These are phyloP conservation scores for Trypanosoma melophagium DNA, from an alignment of 208 protist species.

Conservation along the genomic window DNA sequence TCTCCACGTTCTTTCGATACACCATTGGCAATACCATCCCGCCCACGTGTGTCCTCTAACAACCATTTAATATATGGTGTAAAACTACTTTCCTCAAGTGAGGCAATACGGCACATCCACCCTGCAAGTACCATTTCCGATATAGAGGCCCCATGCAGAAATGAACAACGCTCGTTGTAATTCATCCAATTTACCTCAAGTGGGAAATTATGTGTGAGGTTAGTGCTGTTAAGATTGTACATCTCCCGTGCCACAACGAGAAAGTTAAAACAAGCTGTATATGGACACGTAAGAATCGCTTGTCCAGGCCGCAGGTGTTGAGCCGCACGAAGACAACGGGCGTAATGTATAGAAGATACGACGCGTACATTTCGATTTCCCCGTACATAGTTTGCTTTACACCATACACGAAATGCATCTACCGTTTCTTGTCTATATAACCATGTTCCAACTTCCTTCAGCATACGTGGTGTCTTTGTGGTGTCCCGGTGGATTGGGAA, in stretches of 20 bases:
- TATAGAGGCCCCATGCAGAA: slow-evolving; percentile 46
- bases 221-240: slow-evolving; percentile 29
- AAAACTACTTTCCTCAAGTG: slow-evolving; percentile 64
- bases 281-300: slow-evolving; percentile 74
- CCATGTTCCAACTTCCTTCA: slow-evolving; percentile 78
- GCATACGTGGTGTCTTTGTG: slow-evolving; percentile 47
- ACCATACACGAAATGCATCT: slow-evolving; percentile 69
- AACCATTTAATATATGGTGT: slow-evolving; percentile 79
- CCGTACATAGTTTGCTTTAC: slow-evolving; percentile 55
- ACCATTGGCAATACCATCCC: slow-evolving; percentile 76
- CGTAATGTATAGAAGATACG: slow-evolving; percentile 60
- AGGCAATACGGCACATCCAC: slow-evolving; percentile 81
- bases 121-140: slow-evolving; percentile 70
- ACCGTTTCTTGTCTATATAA: slow-evolving; percentile 78
- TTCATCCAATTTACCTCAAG: slow-evolving; percentile 88
- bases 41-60: slow-evolving; percentile 81
- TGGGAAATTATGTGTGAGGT: slow-evolving; percentile 48
- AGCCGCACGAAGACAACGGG: slow-evolving; percentile 67
- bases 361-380: slow-evolving; percentile 79
- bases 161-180: slow-evolving; percentile 68
- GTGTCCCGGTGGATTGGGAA: slow-evolving; percentile 63
- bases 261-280: slow-evolving; percentile 77
- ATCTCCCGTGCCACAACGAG: slow-evolving; percentile 71
- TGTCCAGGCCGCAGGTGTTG: slow-evolving; percentile 57
- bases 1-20: slow-evolving; percentile 77